Evolutionary conservation across 129 eudicot species (phyloP).

Genomic region (Pseudognaphalium luteoalbum): DNA sequence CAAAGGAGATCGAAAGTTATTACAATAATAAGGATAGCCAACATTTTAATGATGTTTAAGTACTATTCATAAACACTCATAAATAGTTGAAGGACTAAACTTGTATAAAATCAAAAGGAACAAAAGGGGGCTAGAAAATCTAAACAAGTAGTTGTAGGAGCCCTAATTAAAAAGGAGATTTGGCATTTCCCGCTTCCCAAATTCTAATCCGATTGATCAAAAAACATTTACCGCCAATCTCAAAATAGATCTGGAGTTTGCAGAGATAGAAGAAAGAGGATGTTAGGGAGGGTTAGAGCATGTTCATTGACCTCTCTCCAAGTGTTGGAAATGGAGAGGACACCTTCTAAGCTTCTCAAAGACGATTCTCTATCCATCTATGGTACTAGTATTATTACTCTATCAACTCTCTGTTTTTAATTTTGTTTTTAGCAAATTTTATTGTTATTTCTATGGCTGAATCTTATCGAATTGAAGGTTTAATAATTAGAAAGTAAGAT

Average conservation of each 20-base stretch:
- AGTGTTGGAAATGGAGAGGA: constrained; percentile 63
- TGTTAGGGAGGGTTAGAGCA: constrained; percentile 68
- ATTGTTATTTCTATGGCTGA: background rate
- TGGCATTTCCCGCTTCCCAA: constrained; percentile 32
- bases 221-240: constrained; percentile 30
- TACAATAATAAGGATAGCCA: no score
- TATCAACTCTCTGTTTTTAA: background rate
- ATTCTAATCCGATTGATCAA: constrained; percentile 18
- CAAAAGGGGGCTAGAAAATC: background rate
- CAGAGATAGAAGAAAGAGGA: constrained; percentile 21
- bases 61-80: background rate
- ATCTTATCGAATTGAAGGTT: background rate
- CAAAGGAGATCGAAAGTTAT: no score
- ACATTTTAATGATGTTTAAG: background rate
- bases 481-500: background rate
- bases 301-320: constrained; percentile 58
- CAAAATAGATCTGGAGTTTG: background rate
- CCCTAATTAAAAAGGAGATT: constrained; percentile 22
- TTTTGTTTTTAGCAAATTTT: background rate
- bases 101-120: background rate
- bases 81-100: constrained; percentile 21
- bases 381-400: constrained; percentile 53
- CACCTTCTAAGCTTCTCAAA: constrained; percentile 63
- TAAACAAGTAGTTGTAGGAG: background rate
- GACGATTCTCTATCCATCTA: constrained; percentile 82